Evolutionary conservation across 2,329 filamentous ascomycete species (phyloP), one percentile per base, ranked within the genome.

Genomic region (Domatiomyces catenatus): DNA sequence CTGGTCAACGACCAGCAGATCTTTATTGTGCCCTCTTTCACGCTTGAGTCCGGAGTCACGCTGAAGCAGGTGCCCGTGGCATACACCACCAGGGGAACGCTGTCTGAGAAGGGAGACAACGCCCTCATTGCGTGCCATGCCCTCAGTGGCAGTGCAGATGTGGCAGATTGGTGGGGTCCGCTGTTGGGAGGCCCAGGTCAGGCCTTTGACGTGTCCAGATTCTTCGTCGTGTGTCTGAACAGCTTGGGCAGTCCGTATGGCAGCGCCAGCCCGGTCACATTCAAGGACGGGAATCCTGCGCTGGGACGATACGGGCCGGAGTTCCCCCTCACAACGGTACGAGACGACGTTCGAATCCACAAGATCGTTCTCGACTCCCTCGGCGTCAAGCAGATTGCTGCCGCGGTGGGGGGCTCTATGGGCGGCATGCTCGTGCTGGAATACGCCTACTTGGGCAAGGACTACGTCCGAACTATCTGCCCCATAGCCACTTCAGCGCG

Each of bases 301-400:
- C 80, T 85, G 55, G 88, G 79, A 17, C 77, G 78, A 59, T 98
- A 98, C 63, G 92, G 92, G 0, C 92, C 92, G 1, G 92, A 98
- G 63, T 98, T 98, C 59, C 92, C 92, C 46, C 71, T 98, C 56
- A 95, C 92, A 1, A 96, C 92, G 0, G 86, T 98, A 56, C 76
- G 90, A 58, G 92, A 98, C 64, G 92, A 98, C 70, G 90, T 96
- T 49, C 88, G 45, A 28, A 70, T 76, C 46, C 75, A 78, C 57
- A 76, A 75, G 52, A 61, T 75, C 3, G 67, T 78, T 12, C 65
- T 78, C 12, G 75, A 78, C 58, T 67, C 72, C 50, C 61, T 79
- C 28, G 74, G 73, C n/a, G 69, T 77, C 12, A 67, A 64, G 47
- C 70, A 74, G 52, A 71, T 79, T 43, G 74, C 73, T 4, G 69